Evolutionary conservation across 495 filamentous ascomycete species (phyloP), one percentile per base, ranked within the genome.

Genomic region (Glonium stellatum): DNA sequence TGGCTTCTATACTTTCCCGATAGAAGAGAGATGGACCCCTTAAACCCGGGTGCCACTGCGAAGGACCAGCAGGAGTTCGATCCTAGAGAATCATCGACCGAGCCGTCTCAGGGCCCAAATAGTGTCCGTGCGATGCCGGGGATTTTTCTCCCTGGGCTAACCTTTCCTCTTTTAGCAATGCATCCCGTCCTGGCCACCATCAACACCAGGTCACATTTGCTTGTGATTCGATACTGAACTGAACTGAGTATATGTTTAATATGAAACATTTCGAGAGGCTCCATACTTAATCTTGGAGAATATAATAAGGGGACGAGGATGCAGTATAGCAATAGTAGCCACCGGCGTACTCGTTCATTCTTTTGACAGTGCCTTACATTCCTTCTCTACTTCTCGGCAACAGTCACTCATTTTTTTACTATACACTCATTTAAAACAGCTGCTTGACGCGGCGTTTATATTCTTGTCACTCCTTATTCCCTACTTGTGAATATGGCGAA

Each of bases 401-500:
- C 52, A 5, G 52, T 55, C 52, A 55, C 36, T 55, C 52, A 22
- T 53, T 53, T 31, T 35, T 55, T 37, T 31, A 51, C 25, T 39
- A 42, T 55, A 55, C 34, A 55, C 52, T 55, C 52, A 18, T 36
- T 55, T 55, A 6, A 19, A 31, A 37, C 18, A 9, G 23, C 39
- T 55, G 52, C 52, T 55, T 55, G 52, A 55, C 15, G 36, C 52
- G 39, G 18, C 52, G 19, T 42, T 55, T 55, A 37, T 36, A 12
- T 36, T 34, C 52, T 51, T 51, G 21, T 51, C 48, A 23, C 25
- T 19, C 48, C 4, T 23, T 23, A 13, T 51, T 51, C 12, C 25
- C 19, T 51, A 23, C 44, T 63, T 23, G 27, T 54, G 51, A 49
- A 44, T 19, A 67, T 67, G 65, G 54, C 48, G 12, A 67, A 56